Conservation (phyloP, 176 grass and related monocot genomes). For the Paspalum vaginatum region DNA sequence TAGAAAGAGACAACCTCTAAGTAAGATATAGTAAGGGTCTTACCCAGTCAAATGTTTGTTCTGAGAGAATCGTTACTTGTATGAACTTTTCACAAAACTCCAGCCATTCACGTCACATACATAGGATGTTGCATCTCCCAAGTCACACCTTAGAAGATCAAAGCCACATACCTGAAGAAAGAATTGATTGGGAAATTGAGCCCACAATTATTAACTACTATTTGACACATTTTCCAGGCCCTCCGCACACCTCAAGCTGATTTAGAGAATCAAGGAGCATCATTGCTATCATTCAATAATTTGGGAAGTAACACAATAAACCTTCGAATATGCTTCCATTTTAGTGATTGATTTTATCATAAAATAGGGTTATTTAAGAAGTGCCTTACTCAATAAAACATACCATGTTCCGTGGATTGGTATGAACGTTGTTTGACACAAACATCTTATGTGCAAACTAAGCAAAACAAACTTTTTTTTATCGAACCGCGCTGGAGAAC, state of each 20-base stretch:
- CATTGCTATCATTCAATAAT: background rate
- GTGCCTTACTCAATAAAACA: background rate
- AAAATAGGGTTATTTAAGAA: background rate
- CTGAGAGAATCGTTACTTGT: conserved; percentile 68
- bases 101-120: conserved; percentile 99
- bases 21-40: conserved; percentile 22
- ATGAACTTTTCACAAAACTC: conserved; percentile 96
- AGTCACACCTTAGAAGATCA: conserved; percentile 83
- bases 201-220: background rate
- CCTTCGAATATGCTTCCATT: conserved; percentile 1
- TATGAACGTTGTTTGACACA: conserved; percentile 15
- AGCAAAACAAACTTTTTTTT: background rate
- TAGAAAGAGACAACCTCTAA: conserved; percentile 9
- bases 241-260: background rate
- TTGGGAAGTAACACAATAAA: background rate
- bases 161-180: conserved; percentile 90
- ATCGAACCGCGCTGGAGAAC: too few relatives aligned
- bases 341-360: background rate
- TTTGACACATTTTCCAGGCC: background rate
- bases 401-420: conserved; percentile 8
- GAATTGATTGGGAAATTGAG: conserved; percentile 15
- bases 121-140: conserved; percentile 76
- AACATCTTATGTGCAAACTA: background rate
- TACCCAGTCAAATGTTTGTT: conserved; percentile 18
- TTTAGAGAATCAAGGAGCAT: too few relatives aligned